Evolutionary conservation across 2,329 filamentous ascomycete species (phyloP).

Genomic region (Colletotrichum gigasporum): DNA sequence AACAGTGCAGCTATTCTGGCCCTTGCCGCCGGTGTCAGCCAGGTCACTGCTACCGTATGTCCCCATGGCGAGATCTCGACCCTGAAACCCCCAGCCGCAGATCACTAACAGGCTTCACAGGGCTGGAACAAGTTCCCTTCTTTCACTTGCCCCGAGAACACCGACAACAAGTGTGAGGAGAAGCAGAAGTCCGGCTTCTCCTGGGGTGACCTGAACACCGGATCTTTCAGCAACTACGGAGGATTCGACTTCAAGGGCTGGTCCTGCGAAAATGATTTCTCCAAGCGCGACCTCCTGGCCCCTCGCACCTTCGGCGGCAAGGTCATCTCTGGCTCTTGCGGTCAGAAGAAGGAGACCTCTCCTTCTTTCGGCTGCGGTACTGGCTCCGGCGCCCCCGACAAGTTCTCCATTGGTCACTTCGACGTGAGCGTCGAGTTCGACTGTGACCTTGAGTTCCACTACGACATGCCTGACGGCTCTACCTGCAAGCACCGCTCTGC

Average conservation of each 20-base stretch:
- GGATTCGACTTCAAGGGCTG: conserved; percentile 81
- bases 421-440: conserved; percentile 79
- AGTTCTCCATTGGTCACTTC: conserved; percentile 81
- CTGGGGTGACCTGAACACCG: conserved; percentile 72
- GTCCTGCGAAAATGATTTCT: conserved; percentile 67
- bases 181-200: conserved; percentile 76
- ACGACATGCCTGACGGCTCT: conserved; percentile 84
- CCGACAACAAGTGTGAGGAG: conserved; percentile 79
- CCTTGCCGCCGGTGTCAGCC: conserved; percentile 60
- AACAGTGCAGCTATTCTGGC: conserved; percentile 57
- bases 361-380: conserved; percentile 67
- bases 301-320: conserved; percentile 65
- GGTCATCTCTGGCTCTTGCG: conserved; percentile 67
- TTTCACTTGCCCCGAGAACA: conserved; percentile 76
- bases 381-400: conserved; percentile 49
- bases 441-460: conserved; percentile 85
- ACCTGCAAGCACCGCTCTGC: conserved; percentile 80
- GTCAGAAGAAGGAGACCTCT: conserved; percentile 53
- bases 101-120: conserved; percentile 27
- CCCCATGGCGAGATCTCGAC: background rate
- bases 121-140: conserved; percentile 39
- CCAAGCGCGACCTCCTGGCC: conserved; percentile 66
- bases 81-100: background rate
- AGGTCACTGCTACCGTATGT: conserved; percentile 58
- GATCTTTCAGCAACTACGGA: conserved; percentile 72